Percentiles rank a stretch among this genome's conserved stretches.
Evolutionary conservation across 306 rosid species (phyloP).

Genomic region (Trichosanthes cucumerina): DNA sequence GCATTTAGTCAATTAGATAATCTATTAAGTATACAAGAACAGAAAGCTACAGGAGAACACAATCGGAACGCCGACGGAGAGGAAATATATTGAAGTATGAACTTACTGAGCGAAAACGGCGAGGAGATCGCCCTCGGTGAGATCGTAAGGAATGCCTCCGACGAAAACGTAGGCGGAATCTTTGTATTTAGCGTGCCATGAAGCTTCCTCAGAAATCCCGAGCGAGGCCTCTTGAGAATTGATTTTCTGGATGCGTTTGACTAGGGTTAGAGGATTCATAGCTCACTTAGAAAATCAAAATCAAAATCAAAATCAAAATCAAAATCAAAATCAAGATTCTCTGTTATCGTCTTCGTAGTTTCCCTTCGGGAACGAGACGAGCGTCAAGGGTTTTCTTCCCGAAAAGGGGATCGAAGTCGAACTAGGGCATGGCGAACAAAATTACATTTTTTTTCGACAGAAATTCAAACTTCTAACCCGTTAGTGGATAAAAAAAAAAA

Average conservation of each 20-base stretch:
- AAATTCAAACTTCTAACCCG: too few relatives aligned
- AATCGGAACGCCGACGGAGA: background rate
- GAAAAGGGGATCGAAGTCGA: background rate
- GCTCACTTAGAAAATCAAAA: background rate
- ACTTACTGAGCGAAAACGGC: slow-evolving; percentile 83
- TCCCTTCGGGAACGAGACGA: background rate
- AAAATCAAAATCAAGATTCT: background rate
- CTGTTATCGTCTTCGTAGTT: background rate
- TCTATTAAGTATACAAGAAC: background rate
- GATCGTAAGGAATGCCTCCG: slow-evolving; percentile 85
- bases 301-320: background rate
- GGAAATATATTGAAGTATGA: background rate
- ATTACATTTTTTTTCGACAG: too few relatives aligned
- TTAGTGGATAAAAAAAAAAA: too few relatives aligned
- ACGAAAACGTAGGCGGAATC: slow-evolving; percentile 76
- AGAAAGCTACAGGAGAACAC: background rate
- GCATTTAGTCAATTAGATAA: background rate
- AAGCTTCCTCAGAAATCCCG: slow-evolving; percentile 69
- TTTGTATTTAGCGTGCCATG: slow-evolving; percentile 85
- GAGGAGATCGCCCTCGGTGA: slow-evolving; percentile 90
- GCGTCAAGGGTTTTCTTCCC: background rate
- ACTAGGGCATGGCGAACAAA: background rate
- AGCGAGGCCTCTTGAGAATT: slow-evolving; percentile 65
- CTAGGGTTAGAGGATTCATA: slow-evolving; percentile 86
- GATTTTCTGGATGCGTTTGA: slow-evolving; percentile 74